A percentile compares a stretch with the other conserved stretches of the same genome.
phyloP scores from a whole-genome alignment of 371 early-diverging fungal species.

The Lichtheimia corymbifera region DNA sequence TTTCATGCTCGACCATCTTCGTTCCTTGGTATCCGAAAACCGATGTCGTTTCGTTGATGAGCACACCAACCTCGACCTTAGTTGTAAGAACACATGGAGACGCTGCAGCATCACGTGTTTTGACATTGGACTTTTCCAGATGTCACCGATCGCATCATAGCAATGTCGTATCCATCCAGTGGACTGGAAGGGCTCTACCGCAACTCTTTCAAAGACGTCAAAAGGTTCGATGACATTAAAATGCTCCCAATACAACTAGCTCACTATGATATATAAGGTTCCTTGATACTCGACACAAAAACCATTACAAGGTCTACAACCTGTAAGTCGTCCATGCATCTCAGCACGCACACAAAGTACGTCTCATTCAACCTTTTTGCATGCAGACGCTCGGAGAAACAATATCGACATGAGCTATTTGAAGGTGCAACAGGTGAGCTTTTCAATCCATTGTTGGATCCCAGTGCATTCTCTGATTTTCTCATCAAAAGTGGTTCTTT shows the following conservation, averaged over 20 bases:
- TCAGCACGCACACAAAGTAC: too few species aligned
- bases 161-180: slow-evolving; percentile 71
- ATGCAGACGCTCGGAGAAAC: slow-evolving; percentile 56
- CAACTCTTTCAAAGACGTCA: slow-evolving; percentile 59
- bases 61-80: slow-evolving; percentile 66
- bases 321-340: slow-evolving; percentile 40
- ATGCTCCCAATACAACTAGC: not conserved
- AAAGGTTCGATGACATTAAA: slow-evolving; percentile 35
- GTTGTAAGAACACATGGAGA: slow-evolving; percentile 35
- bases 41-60: slow-evolving; percentile 47
- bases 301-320: slow-evolving; percentile 72
- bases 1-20: slow-evolving; percentile 15
- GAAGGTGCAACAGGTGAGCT: slow-evolving; percentile 10
- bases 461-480: too few species aligned
- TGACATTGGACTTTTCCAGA: slow-evolving; percentile 33
- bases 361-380: too few species aligned
- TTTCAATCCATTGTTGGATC: too few species aligned
- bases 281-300: slow-evolving; percentile 55
- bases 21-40: slow-evolving; percentile 52
- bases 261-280: slow-evolving; percentile 43
- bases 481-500: slow-evolving; percentile 16
- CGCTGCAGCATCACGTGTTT: not conserved
- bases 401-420: slow-evolving; percentile 43
- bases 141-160: slow-evolving; percentile 65
- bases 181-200: slow-evolving; percentile 69